Evolutionary conservation across 768 basidiomycete genomes (phyloP).

Genomic region (Sarcodon aspratus): DNA sequence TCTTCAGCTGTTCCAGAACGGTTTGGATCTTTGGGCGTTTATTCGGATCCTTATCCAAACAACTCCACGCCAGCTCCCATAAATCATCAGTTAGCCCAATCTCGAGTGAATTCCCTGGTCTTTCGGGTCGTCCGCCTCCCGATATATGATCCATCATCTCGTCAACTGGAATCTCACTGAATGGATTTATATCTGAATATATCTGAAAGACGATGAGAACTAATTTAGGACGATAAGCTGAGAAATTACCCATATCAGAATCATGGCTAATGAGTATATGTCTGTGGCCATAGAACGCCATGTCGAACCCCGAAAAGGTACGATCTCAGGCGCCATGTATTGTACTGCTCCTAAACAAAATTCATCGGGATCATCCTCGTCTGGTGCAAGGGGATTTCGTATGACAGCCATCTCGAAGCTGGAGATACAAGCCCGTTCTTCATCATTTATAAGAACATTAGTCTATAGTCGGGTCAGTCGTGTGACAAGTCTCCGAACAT

Average conservation of each 20-base stretch:
- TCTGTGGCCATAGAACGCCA: no score
- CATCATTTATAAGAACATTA: slow-evolving; percentile 12
- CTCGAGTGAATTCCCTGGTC: background rate
- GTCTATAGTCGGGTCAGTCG: slow-evolving; percentile 1
- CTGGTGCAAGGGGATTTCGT: slow-evolving; percentile 4
- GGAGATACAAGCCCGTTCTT: slow-evolving; percentile 7
- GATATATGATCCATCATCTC: background rate
- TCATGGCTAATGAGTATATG: no score
- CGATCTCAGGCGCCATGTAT: slow-evolving; percentile 12
- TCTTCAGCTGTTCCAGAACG: background rate
- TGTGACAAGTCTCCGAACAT: no score
- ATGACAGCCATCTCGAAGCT: slow-evolving; percentile 13
- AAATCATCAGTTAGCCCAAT: background rate
- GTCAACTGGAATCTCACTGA: background rate
- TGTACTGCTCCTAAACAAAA: slow-evolving; percentile 4
- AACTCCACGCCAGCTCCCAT: background rate
- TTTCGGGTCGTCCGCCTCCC: background rate
- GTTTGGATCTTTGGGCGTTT: background rate
- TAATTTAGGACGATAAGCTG: no score
- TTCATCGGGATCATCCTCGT: background rate
- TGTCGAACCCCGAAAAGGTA: background rate
- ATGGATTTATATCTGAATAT: no score
- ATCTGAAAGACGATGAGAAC: no score
- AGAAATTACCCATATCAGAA: no score
- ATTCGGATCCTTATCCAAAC: background rate